Conservation (phyloP, 2,329 filamentous ascomycete genomes). For the Aspergillus sp. region DNA sequence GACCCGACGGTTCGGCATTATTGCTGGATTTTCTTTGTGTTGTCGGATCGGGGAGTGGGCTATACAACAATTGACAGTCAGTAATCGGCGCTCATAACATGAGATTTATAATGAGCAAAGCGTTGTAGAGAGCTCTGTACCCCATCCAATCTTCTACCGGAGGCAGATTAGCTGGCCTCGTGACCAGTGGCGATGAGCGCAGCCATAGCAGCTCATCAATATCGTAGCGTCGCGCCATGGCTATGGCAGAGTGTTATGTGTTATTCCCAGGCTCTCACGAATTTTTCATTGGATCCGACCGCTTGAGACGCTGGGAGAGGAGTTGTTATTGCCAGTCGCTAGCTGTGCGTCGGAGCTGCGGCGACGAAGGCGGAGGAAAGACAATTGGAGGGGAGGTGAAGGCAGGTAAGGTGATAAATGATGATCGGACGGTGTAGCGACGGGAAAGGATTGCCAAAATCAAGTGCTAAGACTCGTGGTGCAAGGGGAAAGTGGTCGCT, state of each 20-base stretch:
- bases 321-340: slow-evolving; percentile 8
- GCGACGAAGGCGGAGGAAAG: not conserved
- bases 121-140: slow-evolving; percentile 50
- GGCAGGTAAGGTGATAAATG: not conserved
- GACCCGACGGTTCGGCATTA: slow-evolving; percentile 38
- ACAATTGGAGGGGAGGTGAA: not conserved
- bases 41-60: slow-evolving; percentile 48
- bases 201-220: slow-evolving; percentile 76
- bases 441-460: not conserved
- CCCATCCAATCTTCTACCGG: slow-evolving; percentile 97
- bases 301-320: slow-evolving; percentile 10
- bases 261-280: slow-evolving; percentile 28
- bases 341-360: slow-evolving; percentile 7
- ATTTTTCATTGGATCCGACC: slow-evolving; percentile 34
- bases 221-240: slow-evolving; percentile 67
- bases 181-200: slow-evolving; percentile 79
- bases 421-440: not conserved
- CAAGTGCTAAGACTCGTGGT: slow-evolving; percentile 10
- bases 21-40: slow-evolving; percentile 44
- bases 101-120: not conserved
- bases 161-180: slow-evolving; percentile 77
- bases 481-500: slow-evolving; percentile 18
- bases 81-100: slow-evolving; percentile 20
- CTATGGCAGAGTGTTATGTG: slow-evolving; percentile 28
- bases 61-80: slow-evolving; percentile 30